phyloP scores from a whole-genome alignment of 805 yeast species.

The Hagleromyces aurorensis region DNA sequence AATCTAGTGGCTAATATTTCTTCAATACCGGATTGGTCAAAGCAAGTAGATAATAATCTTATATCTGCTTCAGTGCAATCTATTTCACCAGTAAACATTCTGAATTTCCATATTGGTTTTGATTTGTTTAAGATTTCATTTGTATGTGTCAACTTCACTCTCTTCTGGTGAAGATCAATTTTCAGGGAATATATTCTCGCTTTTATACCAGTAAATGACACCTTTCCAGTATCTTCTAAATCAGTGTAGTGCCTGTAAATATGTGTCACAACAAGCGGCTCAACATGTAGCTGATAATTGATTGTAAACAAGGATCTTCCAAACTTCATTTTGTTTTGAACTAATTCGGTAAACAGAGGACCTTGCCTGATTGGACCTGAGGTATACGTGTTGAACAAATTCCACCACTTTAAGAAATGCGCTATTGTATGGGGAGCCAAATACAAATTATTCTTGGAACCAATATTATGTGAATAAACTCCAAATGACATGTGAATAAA shows the following conservation, averaged over 20 bases:
- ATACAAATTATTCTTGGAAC: constrained; percentile 57
- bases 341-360: constrained; percentile 45
- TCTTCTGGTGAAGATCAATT: constrained; percentile 55
- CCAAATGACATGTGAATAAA: constrained; percentile 50
- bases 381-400: constrained; percentile 61
- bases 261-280: constrained; percentile 66
- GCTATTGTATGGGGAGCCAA: constrained; percentile 59
- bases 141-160: constrained; percentile 34
- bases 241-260: constrained; percentile 51
- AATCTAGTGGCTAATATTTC: constrained; percentile 31
- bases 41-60: constrained; percentile 54
- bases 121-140: constrained; percentile 40
- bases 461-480: constrained; percentile 29
- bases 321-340: constrained; percentile 45
- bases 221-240: constrained; percentile 35
- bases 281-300: constrained; percentile 61
- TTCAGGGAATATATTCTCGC: constrained; percentile 43
- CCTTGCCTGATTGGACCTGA: constrained; percentile 76
- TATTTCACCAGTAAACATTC: constrained; percentile 60
- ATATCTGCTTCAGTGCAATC: constrained; percentile 63
- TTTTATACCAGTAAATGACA: constrained; percentile 56
- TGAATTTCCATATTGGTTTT: constrained; percentile 44
- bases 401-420: constrained; percentile 80
- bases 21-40: constrained; percentile 46
- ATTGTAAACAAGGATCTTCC: constrained; percentile 64